A percentile compares a stretch with the other conserved stretches of the same genome.
Evolutionary conservation across 164 flowering plant genomes (phyloP).

Genomic region (Liriodendron chinense): DNA sequence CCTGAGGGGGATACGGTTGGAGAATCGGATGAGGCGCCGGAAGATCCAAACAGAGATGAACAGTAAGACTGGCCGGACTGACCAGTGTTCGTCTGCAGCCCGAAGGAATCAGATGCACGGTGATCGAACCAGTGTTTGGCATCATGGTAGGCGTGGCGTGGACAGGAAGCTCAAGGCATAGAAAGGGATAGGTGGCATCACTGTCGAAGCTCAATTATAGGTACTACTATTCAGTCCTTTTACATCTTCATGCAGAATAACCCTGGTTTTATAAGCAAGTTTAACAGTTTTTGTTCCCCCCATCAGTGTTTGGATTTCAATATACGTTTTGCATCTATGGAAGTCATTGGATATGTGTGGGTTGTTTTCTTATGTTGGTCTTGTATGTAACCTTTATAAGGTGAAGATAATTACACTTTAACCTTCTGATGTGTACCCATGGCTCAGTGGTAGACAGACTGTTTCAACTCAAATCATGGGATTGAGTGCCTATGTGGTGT

Average conservation of each 20-base stretch:
- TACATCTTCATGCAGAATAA: conserved; percentile 4
- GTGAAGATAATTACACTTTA: neutral
- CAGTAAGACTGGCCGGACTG: conserved; percentile 39
- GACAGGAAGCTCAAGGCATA: conserved; percentile 69
- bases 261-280: neutral
- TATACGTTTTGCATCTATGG: neutral
- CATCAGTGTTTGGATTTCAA: neutral
- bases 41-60: conserved; percentile 53
- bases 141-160: conserved; percentile 46
- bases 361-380: neutral
- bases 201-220: conserved; percentile 1
- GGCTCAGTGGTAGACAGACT: no score
- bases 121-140: conserved; percentile 51
- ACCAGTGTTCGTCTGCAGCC: conserved; percentile 72
- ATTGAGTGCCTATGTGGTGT: no score
- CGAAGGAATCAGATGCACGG: conserved; percentile 59
- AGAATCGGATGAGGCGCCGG: conserved; percentile 78
- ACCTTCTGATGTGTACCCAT: neutral
- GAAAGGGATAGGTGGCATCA: neutral
- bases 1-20: conserved; percentile 58
- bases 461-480: no score
- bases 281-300: neutral
- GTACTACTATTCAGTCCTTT: neutral
- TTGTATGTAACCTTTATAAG: neutral
- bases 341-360: neutral